phyloP scores from a whole-genome alignment of 164 flowering plant genomes.

The Pachysandra terminalis region DNA sequence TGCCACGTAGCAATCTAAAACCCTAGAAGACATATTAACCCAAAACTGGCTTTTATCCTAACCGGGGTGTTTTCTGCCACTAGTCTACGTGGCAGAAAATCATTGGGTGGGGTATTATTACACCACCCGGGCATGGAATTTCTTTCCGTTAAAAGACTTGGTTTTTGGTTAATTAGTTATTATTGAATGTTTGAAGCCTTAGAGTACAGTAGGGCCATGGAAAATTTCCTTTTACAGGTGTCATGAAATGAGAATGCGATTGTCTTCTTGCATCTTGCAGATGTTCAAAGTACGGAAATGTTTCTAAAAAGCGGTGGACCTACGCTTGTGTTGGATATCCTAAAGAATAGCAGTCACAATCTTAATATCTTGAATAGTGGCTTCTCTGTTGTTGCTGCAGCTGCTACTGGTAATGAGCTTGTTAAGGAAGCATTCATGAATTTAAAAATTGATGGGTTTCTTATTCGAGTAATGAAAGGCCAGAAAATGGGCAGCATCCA shows the following conservation, averaged over 20 bases:
- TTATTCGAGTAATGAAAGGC: conserved; percentile 41
- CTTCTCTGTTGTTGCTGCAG: conserved; percentile 80
- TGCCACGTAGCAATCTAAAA: too few species aligned
- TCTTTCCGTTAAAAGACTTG: too few species aligned
- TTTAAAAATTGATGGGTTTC: conserved; percentile 72
- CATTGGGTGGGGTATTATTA: too few species aligned
- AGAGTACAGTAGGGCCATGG: neutral
- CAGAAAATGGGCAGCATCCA: conserved; percentile 34
- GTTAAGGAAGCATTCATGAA: conserved; percentile 83
- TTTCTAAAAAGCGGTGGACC: conserved; percentile 63
- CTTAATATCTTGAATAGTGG: conserved; percentile 45
- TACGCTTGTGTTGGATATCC: conserved; percentile 42
- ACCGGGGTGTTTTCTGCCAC: too few species aligned
- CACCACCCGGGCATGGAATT: too few species aligned
- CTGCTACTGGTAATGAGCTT: conserved; percentile 87
- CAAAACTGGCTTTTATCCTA: too few species aligned
- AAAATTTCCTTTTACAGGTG: neutral
- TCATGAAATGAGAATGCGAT: too few species aligned
- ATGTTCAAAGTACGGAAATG: conserved; percentile 63
- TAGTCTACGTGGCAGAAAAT: too few species aligned
- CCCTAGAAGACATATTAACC: too few species aligned
- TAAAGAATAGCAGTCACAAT: conserved; percentile 34
- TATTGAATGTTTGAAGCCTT: too few species aligned
- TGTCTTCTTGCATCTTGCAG: conserved; percentile 33
- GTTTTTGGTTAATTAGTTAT: too few species aligned